Percentiles rank a stretch among this genome's conserved stretches.
These are phyloP conservation scores for Dictyophora rubrovolvata DNA, from an alignment of 768 basidiomycete genomes.

Conservation along the genomic window DNA sequence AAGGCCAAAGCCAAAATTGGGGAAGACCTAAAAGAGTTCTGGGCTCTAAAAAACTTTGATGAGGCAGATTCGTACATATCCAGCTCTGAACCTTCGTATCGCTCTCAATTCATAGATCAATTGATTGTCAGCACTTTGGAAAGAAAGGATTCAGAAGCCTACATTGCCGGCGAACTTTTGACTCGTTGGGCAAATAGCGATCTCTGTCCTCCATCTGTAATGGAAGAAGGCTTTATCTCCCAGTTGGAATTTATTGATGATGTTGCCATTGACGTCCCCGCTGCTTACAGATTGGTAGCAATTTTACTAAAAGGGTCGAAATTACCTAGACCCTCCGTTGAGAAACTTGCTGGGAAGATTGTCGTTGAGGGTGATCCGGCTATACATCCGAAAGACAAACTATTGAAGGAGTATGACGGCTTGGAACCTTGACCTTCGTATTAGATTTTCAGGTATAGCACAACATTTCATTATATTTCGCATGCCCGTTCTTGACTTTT, in stretches of 20 bases:
- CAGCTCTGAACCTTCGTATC: constrained; percentile 54
- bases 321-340: constrained; percentile 32
- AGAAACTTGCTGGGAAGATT: constrained; percentile 33
- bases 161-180: constrained; percentile 71
- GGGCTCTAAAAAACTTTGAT: constrained; percentile 68
- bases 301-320: constrained; percentile 62
- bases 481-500: constrained; percentile 1
- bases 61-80: constrained; percentile 86
- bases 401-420: constrained; percentile 18
- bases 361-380: constrained; percentile 25
- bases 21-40: constrained; percentile 82
- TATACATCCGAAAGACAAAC: constrained; percentile 26
- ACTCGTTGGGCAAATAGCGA: constrained; percentile 47
- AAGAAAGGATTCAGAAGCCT: constrained; percentile 70
- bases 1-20: constrained; percentile 67
- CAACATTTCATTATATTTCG: background rate
- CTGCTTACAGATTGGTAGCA: constrained; percentile 68
- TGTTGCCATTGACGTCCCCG: constrained; percentile 82
- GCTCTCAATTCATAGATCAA: constrained; percentile 60
- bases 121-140: constrained; percentile 68
- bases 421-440: constrained; percentile 12
- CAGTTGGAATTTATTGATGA: constrained; percentile 78
- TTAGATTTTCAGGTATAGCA: constrained; percentile 2
- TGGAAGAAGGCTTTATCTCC: constrained; percentile 66
- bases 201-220: constrained; percentile 44